Base-by-base conservation (phyloP, 371 early-diverging fungal species). In the Rhizomucor miehei region DNA sequence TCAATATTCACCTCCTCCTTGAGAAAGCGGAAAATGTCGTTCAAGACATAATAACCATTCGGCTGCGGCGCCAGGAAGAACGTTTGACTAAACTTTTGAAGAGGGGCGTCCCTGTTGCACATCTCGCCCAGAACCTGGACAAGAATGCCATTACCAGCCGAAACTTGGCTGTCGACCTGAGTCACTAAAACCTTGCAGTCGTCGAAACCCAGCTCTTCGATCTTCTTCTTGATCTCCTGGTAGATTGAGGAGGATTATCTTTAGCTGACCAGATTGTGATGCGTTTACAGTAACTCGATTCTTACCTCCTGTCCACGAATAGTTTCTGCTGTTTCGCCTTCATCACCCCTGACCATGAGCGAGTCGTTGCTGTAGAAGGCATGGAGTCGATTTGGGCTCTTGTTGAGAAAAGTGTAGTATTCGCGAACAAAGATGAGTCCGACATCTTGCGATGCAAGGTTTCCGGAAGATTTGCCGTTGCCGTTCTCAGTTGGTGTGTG, bases 371-470 rank as follows among this genome's bases (percentile, higher is more conserved):
- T 84, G 76, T 96, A 97, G 70, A 96, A 97, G 63, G 80, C 84
- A 77, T 94, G 90, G 29, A 97, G 84, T 41, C 82, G 75, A 35
- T 75, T 51, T 23, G 96, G 95, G 16, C 89, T 89, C 69, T 88
- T 89, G 83, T 90, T 91, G 66, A 97, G 60, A 64, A 91, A 87
- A 21, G 93, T 93, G 76, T 97, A 97, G 73, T 94, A 97, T 66
- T 97, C 90, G 65, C 93, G 91, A 52, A 94, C 95, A 79, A 97
- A 97, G 66, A 93, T 81, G 86, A 90, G 88, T 38, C 94, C 95
- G 46, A 97, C 86, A 65, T 94, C 91, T 62, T 82, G 84, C 8
- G 68, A 65, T 20, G 54, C 66, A 56, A 68, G 56, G 48, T 52
- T 39, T 19, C 37, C 25, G 37, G 43, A 6, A 13, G 44, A 43